A percentile compares a stretch with the other conserved stretches of the same genome.
Conservation (phyloP, 164 flowering plant species). For the Tinospora cordifolia region DNA sequence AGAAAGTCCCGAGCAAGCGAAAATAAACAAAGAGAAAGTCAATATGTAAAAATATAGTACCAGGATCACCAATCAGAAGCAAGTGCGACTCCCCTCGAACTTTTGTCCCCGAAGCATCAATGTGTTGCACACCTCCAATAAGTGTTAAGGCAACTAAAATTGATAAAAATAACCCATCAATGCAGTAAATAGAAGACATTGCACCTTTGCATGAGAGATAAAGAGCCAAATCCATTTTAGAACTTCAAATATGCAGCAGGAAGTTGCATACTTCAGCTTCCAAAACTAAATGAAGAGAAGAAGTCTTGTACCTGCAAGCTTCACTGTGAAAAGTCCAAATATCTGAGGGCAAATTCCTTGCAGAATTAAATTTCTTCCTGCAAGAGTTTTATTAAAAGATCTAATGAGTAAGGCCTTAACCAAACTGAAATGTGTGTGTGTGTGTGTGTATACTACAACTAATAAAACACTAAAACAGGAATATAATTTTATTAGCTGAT, state of each 20-base stretch:
- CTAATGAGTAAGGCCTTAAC: not conserved
- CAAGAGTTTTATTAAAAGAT: slow-evolving; percentile 2
- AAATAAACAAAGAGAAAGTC: not conserved
- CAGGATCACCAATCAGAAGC: slow-evolving; percentile 98
- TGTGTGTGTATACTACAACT: not conserved
- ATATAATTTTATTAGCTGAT: not conserved
- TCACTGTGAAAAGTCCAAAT: slow-evolving; percentile 94
- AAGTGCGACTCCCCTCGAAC: slow-evolving; percentile 95
- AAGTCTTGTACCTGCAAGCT: slow-evolving; percentile 68
- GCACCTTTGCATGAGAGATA: too few species aligned
- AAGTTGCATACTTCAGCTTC: slow-evolving; percentile 1
- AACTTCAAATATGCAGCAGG: slow-evolving; percentile 2
- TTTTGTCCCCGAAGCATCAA: slow-evolving; percentile 95
- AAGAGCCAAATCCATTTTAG: not conserved
- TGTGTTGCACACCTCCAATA: slow-evolving; percentile 96
- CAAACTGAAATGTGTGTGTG: not conserved
- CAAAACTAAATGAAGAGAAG: not conserved
- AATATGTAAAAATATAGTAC: slow-evolving; percentile 23
- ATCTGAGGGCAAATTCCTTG: slow-evolving; percentile 90
- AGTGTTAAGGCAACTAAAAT: slow-evolving; percentile 71
- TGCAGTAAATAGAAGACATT: not conserved
- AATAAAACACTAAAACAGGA: not conserved
- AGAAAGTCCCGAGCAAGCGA: not conserved
- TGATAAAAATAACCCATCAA: slow-evolving; percentile 12
- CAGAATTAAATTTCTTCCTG: slow-evolving; percentile 90